phyloP scores from a whole-genome alignment of 176 grass and related monocot species.

The Avena atlantica region DNA sequence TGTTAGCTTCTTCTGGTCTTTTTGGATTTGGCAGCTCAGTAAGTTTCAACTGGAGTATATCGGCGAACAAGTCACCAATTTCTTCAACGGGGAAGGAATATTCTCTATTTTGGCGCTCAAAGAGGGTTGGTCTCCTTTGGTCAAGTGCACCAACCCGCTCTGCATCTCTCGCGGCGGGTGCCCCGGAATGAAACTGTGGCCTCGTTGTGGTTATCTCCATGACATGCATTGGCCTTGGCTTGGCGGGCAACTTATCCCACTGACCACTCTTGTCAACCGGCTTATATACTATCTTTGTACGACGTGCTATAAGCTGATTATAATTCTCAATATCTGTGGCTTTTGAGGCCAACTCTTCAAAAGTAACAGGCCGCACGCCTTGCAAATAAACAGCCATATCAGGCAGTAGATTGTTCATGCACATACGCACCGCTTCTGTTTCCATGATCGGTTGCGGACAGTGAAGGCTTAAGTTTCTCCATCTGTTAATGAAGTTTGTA shows the following conservation, averaged over 20 bases:
- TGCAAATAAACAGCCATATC: background rate
- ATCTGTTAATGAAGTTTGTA: background rate
- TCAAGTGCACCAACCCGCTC: accelerated
- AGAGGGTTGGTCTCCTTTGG: background rate
- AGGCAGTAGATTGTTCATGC: background rate
- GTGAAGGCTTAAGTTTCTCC: background rate
- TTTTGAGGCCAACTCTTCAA: background rate
- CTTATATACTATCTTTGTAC: background rate
- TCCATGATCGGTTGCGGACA: background rate
- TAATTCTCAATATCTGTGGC: background rate
- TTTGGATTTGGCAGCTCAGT: background rate
- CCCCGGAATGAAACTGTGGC: accelerated
- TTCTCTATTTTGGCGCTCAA: background rate
- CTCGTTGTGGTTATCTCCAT: background rate
- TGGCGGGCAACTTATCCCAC: background rate
- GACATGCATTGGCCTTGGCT: background rate
- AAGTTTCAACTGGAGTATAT: background rate
- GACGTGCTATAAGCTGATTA: background rate
- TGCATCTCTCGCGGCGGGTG: background rate
- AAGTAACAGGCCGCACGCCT: too few species aligned
- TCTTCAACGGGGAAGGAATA: background rate
- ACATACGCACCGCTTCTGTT: background rate
- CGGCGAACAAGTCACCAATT: background rate
- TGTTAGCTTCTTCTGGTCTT: background rate
- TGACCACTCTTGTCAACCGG: background rate